Evolutionary conservation across 768 basidiomycete species (phyloP).

Genomic region (Boletus pseudo-olivaceus): DNA sequence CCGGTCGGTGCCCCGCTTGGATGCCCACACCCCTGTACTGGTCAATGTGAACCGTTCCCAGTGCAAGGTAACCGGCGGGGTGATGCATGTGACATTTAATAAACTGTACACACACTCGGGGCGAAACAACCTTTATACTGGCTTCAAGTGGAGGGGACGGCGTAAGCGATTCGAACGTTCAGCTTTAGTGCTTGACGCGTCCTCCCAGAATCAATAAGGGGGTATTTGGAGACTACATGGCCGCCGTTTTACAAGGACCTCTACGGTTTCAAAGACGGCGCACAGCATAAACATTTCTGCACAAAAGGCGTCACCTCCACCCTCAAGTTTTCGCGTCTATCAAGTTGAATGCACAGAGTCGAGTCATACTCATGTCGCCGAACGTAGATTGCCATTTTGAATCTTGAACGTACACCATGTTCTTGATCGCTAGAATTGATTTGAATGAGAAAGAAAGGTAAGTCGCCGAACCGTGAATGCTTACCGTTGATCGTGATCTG

Average conservation of each 20-base stretch:
- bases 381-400: conserved; percentile 27
- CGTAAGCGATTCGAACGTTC: background rate
- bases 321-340: background rate
- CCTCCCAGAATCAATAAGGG: background rate
- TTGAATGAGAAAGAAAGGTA: background rate
- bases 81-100: too few relatives aligned
- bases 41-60: background rate
- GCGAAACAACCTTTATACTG: background rate
- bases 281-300: conserved; percentile 49
- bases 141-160: background rate
- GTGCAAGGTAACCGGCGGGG: too few relatives aligned
- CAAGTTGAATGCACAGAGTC: background rate
- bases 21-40: too few relatives aligned
- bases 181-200: background rate
- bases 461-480: background rate
- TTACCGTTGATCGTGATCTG: conserved; percentile 42
- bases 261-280: conserved; percentile 39
- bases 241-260: background rate
- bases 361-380: conserved; percentile 5
- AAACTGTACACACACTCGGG: too few relatives aligned
- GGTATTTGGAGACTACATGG: background rate
- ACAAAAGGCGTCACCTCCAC: background rate
- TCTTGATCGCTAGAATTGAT: conserved; percentile 32
- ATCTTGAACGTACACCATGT: conserved; percentile 42
- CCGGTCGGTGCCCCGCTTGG: background rate